Evolutionary conservation across 345 rosid species (phyloP).

Genomic region (Erucastrum elatum): DNA sequence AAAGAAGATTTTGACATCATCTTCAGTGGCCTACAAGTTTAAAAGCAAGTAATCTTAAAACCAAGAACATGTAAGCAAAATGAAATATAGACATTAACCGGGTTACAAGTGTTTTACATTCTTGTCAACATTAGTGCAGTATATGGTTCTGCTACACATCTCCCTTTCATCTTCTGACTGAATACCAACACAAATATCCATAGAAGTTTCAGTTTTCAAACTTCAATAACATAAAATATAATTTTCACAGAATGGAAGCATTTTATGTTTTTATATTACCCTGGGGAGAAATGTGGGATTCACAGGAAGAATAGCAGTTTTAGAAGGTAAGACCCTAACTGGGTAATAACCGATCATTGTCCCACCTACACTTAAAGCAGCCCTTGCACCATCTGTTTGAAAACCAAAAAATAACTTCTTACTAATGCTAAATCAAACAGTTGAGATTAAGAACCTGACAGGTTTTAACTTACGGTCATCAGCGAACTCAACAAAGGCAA

Average conservation of each 20-base stretch:
- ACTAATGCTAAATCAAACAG: slow-evolving; percentile 16
- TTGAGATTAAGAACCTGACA: background rate
- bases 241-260: too few relatives aligned
- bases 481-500: slow-evolving; percentile 89
- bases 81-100: background rate
- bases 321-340: slow-evolving; percentile 84
- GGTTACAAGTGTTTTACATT: slow-evolving; percentile 44
- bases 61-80: background rate
- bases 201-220: background rate
- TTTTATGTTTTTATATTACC: slow-evolving; percentile 43
- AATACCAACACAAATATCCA: slow-evolving; percentile 5
- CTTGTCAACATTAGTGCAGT: slow-evolving; percentile 89
- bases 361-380: slow-evolving; percentile 75
- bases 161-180: slow-evolving; percentile 97
- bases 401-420: background rate
- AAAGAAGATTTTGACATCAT: slow-evolving; percentile 67
- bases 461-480: slow-evolving; percentile 61
- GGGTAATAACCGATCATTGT: slow-evolving; percentile 89
- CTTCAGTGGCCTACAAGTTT: slow-evolving; percentile 59
- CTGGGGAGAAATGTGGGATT: slow-evolving; percentile 89
- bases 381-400: slow-evolving; percentile 69
- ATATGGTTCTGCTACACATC: slow-evolving; percentile 88
- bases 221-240: background rate
- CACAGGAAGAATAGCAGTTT: slow-evolving; percentile 92
- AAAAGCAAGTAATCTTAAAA: background rate